These are phyloP conservation scores for Fusarium sp. DNA, from an alignment of 2,329 filamentous ascomycete species.

Conservation along the genomic window DNA sequence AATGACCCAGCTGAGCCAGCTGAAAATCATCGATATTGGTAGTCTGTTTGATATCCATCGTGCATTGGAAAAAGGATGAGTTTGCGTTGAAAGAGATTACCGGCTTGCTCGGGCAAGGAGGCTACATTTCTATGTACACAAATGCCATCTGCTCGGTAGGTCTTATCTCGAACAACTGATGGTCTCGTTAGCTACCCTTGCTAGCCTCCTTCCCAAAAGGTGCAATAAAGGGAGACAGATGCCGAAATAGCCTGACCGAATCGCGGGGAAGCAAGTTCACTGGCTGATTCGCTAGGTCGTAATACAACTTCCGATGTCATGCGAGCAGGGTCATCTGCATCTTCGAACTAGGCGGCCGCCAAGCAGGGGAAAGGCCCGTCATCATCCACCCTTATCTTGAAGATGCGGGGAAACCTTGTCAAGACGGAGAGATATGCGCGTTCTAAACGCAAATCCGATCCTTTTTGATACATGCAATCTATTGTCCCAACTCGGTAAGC, in stretches of 20 bases:
- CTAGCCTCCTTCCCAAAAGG: background rate
- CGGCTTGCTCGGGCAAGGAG: background rate
- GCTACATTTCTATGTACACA: background rate
- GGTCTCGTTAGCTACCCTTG: background rate
- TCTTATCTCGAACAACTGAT: background rate
- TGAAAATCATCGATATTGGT: conserved; percentile 33
- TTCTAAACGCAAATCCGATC: background rate
- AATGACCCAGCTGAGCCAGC: conserved; percentile 35
- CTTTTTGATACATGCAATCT: conserved; percentile 1
- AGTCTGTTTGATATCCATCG: conserved; percentile 18
- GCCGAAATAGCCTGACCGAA: background rate
- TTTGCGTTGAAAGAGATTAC: background rate
- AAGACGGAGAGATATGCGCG: background rate
- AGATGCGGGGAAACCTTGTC: conserved; percentile 13
- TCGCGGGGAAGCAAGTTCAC: background rate
- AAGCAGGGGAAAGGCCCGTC: background rate
- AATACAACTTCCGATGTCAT: background rate
- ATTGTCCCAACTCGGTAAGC: conserved; percentile 25
- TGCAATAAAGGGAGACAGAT: background rate
- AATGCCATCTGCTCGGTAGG: background rate
- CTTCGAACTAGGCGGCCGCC: background rate
- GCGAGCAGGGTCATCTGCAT: background rate
- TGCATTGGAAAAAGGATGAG: background rate
- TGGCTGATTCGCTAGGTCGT: background rate
- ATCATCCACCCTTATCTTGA: background rate